Percentiles rank a stretch among this genome's conserved stretches.
phyloP scores from a whole-genome alignment of 805 yeast species.

The Yarrowia keelungensis region DNA sequence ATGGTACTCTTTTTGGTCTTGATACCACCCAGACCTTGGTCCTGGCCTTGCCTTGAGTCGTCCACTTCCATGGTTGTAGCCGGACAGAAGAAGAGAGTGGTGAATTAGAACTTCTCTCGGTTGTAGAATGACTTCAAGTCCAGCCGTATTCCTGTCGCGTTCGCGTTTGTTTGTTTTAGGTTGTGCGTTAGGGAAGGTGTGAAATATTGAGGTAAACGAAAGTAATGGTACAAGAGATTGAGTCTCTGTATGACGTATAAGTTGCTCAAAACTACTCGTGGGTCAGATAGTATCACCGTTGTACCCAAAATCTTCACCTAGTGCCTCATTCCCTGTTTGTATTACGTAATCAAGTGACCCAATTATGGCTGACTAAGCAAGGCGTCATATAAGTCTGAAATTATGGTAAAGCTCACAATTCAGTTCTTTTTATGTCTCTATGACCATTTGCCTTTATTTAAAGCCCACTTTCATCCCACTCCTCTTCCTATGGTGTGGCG shows the following conservation, averaged over 20 bases:
- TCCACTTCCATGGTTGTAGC: conserved; percentile 15
- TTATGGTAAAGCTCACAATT: too few species aligned
- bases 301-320: too few species aligned
- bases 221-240: too few species aligned
- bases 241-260: too few species aligned
- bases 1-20: conserved; percentile 30
- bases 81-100: neutral
- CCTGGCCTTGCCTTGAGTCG: conserved; percentile 27
- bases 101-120: neutral
- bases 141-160: conserved; percentile 29
- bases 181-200: neutral
- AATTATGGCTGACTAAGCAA: conserved; percentile 3
- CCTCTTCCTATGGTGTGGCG: neutral
- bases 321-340: too few species aligned
- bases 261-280: too few species aligned
- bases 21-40: conserved; percentile 22
- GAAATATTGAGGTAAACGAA: too few species aligned
- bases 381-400: too few species aligned
- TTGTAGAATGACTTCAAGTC: neutral
- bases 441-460: too few species aligned
- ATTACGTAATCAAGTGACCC: neutral
- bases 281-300: too few species aligned
- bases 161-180: conserved; percentile 27
- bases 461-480: neutral
- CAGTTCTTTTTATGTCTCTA: too few species aligned